Percentiles rank a stretch among this genome's conserved stretches.
Conservation (phyloP, 2,329 filamentous ascomycete genomes). For the Penicillium verrucosum region DNA sequence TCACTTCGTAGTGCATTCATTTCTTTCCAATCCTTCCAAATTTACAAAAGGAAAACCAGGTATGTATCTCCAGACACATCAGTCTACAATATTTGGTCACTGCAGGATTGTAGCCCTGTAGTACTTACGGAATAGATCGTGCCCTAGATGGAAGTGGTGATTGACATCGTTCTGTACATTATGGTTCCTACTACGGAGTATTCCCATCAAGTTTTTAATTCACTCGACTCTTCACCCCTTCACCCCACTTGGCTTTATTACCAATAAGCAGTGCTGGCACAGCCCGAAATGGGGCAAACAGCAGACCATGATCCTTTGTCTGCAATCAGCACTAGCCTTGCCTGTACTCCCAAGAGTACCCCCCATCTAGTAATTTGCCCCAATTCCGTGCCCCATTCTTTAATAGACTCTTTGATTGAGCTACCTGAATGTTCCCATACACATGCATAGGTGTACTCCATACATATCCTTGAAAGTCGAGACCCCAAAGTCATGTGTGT, state of each 20-base stretch:
- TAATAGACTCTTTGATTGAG: neutral
- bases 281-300: neutral
- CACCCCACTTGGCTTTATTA: neutral
- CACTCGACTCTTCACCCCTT: neutral
- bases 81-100: neutral
- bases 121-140: neutral
- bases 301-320: neutral
- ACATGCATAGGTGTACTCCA: neutral
- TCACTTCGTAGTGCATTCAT: neutral
- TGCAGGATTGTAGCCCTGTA: too few species aligned
- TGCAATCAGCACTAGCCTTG: neutral
- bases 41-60: neutral
- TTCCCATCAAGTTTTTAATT: neutral
- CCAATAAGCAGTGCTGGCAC: neutral
- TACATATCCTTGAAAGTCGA: neutral
- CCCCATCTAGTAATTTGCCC: neutral
- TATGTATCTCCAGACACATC: neutral
- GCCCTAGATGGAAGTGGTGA: neutral
- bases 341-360: neutral
- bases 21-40: neutral
- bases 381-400: neutral
- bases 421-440: neutral
- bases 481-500: neutral
- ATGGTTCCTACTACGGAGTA: neutral
- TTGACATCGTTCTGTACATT: neutral